Evolutionary conservation across 2,329 filamentous ascomycete genomes (phyloP).

Genomic region (Aspergillus intermedius): DNA sequence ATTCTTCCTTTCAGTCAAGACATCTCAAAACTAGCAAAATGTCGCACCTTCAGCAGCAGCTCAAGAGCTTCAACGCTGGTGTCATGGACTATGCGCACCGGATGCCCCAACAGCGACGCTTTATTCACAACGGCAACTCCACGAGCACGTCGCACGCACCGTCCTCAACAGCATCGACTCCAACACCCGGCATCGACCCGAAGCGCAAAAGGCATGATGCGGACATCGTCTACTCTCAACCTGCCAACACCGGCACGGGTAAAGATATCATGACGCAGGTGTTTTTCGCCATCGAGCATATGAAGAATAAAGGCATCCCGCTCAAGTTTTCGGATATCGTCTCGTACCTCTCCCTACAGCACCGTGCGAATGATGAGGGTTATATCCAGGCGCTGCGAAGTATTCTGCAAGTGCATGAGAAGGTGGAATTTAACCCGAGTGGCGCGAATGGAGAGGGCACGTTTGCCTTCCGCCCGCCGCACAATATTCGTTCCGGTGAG

Average conservation of each 20-base stretch:
- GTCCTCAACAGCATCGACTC: constrained; percentile 26
- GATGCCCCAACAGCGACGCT: constrained; percentile 48
- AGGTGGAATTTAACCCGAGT: constrained; percentile 52
- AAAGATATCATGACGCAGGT: constrained; percentile 80
- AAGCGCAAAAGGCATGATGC: constrained; percentile 57
- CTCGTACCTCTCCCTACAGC: constrained; percentile 67
- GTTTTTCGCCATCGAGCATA: constrained; percentile 75
- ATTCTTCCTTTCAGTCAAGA: constrained; percentile 2
- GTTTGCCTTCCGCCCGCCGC: constrained; percentile 78
- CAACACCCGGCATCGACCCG: constrained; percentile 28
- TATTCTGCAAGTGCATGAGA: constrained; percentile 61
- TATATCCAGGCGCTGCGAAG: constrained; percentile 58
- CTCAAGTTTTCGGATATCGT: constrained; percentile 71
- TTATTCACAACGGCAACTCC: constrained; percentile 49
- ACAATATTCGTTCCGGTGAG: constrained; percentile 71
- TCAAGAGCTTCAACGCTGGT: constrained; percentile 56
- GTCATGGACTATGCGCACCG: constrained; percentile 60
- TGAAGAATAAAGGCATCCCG: constrained; percentile 63
- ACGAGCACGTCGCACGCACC: constrained; percentile 49
- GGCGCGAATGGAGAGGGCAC: constrained; percentile 63
- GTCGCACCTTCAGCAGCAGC: constrained; percentile 62
- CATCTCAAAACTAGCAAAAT: constrained; percentile 34
- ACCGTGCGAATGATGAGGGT: constrained; percentile 52
- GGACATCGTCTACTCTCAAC: constrained; percentile 63
- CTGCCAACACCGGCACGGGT: constrained; percentile 67